Conservation (phyloP, 2,329 filamentous ascomycete genomes). For the Pseudogymnoascus sp. region DNA sequence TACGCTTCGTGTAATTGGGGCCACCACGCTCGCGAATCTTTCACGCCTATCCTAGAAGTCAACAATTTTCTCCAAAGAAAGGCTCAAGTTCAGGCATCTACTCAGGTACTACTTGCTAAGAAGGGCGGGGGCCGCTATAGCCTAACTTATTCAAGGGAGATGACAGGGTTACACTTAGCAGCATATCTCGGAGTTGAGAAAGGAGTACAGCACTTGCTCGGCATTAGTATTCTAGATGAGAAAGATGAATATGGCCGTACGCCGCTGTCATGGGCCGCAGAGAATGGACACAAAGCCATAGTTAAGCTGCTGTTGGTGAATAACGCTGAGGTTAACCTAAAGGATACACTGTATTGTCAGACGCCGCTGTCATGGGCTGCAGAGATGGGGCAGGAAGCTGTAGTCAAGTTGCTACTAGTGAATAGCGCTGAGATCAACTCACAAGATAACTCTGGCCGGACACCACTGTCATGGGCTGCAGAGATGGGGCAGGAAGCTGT, state of each 20-base stretch:
- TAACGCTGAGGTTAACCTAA: background rate
- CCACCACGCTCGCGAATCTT: conserved; percentile 12
- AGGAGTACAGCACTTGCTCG: background rate
- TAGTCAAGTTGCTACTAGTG: background rate
- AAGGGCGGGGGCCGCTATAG: background rate
- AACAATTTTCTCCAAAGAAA: background rate
- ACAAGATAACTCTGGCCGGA: no score
- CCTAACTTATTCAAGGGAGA: background rate
- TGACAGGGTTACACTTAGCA: conserved; percentile 7
- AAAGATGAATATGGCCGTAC: conserved; percentile 24
- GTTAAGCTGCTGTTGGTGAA: conserved; percentile 12
- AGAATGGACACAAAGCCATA: conserved; percentile 21
- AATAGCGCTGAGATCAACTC: background rate
- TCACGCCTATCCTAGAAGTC: background rate
- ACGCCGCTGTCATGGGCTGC: background rate
- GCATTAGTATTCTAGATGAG: conserved; percentile 13
- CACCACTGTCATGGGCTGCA: background rate
- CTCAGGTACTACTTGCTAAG: background rate
- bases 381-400: background rate
- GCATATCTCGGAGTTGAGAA: background rate
- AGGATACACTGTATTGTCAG: background rate
- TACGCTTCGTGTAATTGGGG: conserved; percentile 15
- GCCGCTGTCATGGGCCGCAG: conserved; percentile 23
- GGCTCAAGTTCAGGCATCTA: conserved; percentile 6
- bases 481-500: conserved; percentile 11